Conservation (phyloP, 1,139 yeast genomes). For the Taphrina flavorubra region DNA sequence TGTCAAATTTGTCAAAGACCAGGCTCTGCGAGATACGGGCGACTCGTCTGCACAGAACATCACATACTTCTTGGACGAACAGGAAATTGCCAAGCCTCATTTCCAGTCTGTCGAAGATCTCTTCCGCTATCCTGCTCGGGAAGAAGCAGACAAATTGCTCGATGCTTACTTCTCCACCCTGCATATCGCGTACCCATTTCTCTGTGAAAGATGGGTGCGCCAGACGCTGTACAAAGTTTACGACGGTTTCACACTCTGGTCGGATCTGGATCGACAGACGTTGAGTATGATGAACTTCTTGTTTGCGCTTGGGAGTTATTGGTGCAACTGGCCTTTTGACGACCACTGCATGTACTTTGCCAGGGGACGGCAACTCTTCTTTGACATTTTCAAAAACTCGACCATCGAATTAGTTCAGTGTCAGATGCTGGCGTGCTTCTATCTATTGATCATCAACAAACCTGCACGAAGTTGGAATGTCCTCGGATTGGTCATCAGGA, state of each 20-base stretch:
- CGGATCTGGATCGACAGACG: constrained; percentile 43
- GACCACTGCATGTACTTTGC: constrained; percentile 45
- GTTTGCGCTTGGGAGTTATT: constrained; percentile 43
- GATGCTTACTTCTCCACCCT: constrained; percentile 40
- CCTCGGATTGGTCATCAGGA: constrained; percentile 44
- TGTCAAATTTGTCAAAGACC: constrained; percentile 37
- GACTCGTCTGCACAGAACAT: constrained; percentile 18
- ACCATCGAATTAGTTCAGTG: constrained; percentile 45
- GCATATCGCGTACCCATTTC: constrained; percentile 38
- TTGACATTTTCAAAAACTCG: constrained; percentile 44
- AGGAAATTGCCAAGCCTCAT: constrained; percentile 36
- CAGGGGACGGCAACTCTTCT: constrained; percentile 44
- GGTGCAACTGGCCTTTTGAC: constrained; percentile 41
- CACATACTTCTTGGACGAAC: constrained; percentile 32
- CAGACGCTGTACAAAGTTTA: constrained; percentile 31
- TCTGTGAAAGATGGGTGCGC: constrained; percentile 35
- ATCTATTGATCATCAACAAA: constrained; percentile 43
- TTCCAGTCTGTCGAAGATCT: constrained; percentile 36
- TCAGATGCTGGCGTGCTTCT: constrained; percentile 44
- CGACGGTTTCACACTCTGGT: constrained; percentile 36
- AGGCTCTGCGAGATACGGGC: constrained; percentile 21
- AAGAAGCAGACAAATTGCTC: constrained; percentile 32
- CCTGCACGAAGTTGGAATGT: constrained; percentile 43
- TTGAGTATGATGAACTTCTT: constrained; percentile 43
- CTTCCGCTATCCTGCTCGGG: constrained; percentile 32